A percentile compares a stretch with the other conserved stretches of the same genome.
Conservation (phyloP, 2,329 filamentous ascomycete species). For the Aspergillus clavatus region DNA sequence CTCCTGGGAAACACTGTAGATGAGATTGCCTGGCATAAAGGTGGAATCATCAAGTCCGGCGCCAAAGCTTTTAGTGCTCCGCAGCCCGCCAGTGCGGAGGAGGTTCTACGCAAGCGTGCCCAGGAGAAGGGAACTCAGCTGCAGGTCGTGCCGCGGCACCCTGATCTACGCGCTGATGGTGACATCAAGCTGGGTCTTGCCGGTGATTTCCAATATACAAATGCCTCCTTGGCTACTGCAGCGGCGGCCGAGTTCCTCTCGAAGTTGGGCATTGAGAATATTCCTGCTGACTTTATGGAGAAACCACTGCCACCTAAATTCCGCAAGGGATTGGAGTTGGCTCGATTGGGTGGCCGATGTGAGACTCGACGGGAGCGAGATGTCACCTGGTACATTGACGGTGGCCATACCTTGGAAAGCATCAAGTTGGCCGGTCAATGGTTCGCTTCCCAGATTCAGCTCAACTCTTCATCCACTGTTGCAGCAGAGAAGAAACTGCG, state of each 20-base stretch:
- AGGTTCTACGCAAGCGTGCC: slow-evolving; percentile 54
- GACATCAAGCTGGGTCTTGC: slow-evolving; percentile 54
- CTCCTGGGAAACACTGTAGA: slow-evolving; percentile 75
- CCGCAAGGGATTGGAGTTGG: slow-evolving; percentile 59
- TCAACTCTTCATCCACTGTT: slow-evolving; percentile 30
- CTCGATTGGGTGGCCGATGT: slow-evolving; percentile 70
- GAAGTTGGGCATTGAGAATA: slow-evolving; percentile 29
- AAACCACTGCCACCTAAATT: slow-evolving; percentile 57
- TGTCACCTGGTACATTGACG: slow-evolving; percentile 76
- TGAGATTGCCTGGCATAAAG: slow-evolving; percentile 88
- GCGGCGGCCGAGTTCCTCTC: slow-evolving; percentile 39
- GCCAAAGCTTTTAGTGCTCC: slow-evolving; percentile 59
- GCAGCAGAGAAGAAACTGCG: slow-evolving; percentile 41
- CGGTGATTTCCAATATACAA: slow-evolving; percentile 59
- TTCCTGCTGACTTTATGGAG: slow-evolving; percentile 36
- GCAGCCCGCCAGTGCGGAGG: slow-evolving; percentile 51
- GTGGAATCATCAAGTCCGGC: slow-evolving; percentile 72
- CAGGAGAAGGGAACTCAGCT: slow-evolving; percentile 47
- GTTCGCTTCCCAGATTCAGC: slow-evolving; percentile 57
- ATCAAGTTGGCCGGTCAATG: slow-evolving; percentile 70
- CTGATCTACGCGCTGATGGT: slow-evolving; percentile 37
- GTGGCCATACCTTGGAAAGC: slow-evolving; percentile 82
- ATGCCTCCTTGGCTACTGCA: slow-evolving; percentile 58
- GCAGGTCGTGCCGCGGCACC: slow-evolving; percentile 47
- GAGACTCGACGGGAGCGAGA: slow-evolving; percentile 58